Evolutionary conservation across 192 early-diverging fungal genomes (phyloP).

Genomic region (Kickxella alabastrina): DNA sequence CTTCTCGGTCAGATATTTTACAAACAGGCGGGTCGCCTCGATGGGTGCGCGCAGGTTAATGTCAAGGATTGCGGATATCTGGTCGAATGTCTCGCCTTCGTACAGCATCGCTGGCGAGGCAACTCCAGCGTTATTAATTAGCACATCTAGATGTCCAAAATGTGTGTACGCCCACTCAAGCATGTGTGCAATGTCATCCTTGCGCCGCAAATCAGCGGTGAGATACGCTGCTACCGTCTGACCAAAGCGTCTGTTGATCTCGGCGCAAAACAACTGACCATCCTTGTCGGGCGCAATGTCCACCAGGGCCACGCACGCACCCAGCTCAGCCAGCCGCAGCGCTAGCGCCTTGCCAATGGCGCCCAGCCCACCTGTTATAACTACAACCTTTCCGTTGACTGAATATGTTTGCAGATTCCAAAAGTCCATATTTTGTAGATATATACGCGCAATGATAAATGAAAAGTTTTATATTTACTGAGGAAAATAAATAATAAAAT

Average conservation of each 20-base stretch:
- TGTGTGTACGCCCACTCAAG: slow-evolving; percentile 7
- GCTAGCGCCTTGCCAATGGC: slow-evolving; percentile 31
- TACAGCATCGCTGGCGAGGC: slow-evolving; percentile 30
- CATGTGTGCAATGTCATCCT: slow-evolving; percentile 15
- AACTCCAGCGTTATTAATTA: slow-evolving; percentile 41
- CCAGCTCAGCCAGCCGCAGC: slow-evolving; percentile 5
- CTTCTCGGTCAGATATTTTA: slow-evolving; percentile 1
- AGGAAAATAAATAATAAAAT: background rate
- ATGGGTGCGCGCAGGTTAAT: slow-evolving; percentile 42
- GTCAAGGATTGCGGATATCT: slow-evolving; percentile 12
- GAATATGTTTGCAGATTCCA: slow-evolving; percentile 6
- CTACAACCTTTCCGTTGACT: slow-evolving; percentile 19
- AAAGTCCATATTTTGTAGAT: background rate
- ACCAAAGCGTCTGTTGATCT: slow-evolving; percentile 7
- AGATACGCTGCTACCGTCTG: slow-evolving; percentile 13
- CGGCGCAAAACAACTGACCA: slow-evolving; percentile 4
- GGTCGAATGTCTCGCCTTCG: slow-evolving; percentile 26
- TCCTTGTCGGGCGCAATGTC: slow-evolving; percentile 13
- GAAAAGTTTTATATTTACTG: background rate
- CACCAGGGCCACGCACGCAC: slow-evolving; percentile 22
- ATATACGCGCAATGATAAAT: slow-evolving; percentile 1
- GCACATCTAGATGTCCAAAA: slow-evolving; percentile 27
- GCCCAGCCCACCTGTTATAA: slow-evolving; percentile 37
- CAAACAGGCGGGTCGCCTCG: slow-evolving; percentile 32
- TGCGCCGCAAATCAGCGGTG: slow-evolving; percentile 11